A percentile compares a stretch with the other conserved stretches of the same genome.
Conservation (phyloP, 768 basidiomycete species). For the Boletus insuetus region DNA sequence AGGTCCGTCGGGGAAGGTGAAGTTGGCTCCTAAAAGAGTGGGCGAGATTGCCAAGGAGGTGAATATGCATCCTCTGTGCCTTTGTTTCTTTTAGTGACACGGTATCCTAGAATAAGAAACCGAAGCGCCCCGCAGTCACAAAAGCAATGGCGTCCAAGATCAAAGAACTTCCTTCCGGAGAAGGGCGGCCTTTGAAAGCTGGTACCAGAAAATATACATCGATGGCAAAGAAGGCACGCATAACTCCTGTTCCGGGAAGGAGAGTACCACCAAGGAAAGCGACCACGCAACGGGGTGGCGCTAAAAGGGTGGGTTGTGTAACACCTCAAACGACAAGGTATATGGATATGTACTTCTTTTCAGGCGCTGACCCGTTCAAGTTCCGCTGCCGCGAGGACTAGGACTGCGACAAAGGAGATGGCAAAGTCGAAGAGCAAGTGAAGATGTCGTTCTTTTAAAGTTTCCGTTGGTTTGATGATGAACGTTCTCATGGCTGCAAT, state of each 20-base stretch:
- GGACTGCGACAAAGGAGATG: not conserved
- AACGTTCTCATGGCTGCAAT: too few relatives aligned
- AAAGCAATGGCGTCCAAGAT: not conserved
- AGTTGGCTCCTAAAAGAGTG: conserved; percentile 16
- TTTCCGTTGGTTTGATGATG: too few relatives aligned
- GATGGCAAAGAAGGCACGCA: conserved; percentile 24
- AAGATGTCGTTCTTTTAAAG: too few relatives aligned
- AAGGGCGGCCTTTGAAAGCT: conserved; percentile 2
- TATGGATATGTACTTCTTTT: not conserved
- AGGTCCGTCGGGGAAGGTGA: conserved; percentile 31
- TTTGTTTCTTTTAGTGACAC: not conserved
- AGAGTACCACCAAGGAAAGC: conserved; percentile 6
- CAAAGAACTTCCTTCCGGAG: not conserved
- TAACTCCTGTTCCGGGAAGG: conserved; percentile 5
- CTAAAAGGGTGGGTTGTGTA: conserved; percentile 8
- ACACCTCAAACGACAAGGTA: not conserved
- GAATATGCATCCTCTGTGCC: not conserved
- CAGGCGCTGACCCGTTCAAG: conserved; percentile 4
- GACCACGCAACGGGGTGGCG: not conserved
- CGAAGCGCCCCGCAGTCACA: not conserved
- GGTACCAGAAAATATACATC: conserved; percentile 23
- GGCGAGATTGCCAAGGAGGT: conserved; percentile 17
- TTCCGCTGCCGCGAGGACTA: not conserved
- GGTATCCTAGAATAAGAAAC: conserved; percentile 14
- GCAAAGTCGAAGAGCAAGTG: not conserved